These are phyloP conservation scores for Pythium scleroteichum DNA, from an alignment of 352 stramenopile species.

Conservation along the genomic window DNA sequence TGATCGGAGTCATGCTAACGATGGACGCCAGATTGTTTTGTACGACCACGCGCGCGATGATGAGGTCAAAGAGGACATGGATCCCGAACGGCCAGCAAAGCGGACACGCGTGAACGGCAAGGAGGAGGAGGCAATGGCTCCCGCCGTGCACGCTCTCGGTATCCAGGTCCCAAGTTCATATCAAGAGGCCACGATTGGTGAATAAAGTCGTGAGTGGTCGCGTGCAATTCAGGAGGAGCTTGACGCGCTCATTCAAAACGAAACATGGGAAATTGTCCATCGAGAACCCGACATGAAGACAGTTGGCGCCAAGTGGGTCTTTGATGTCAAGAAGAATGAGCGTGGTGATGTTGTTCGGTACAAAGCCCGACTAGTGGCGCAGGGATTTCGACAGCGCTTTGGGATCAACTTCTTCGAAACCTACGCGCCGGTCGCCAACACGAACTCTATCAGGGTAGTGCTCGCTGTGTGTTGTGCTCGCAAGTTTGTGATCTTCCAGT, in stretches of 20 bases:
- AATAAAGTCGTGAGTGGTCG: background rate
- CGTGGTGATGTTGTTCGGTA: conserved; percentile 26
- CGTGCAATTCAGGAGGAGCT: background rate
- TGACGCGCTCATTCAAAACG: background rate
- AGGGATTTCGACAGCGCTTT: conserved; percentile 35
- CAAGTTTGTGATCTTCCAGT: conserved; percentile 31
- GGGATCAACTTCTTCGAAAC: conserved; percentile 24
- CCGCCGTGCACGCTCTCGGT: background rate
- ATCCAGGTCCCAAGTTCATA: background rate
- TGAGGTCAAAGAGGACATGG: too few relatives aligned
- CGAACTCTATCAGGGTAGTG: conserved; percentile 37
- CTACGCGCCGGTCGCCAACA: conserved; percentile 36
- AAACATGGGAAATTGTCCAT: conserved; percentile 5
- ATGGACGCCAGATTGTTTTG: too few relatives aligned
- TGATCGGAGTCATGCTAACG: too few relatives aligned
- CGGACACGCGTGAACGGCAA: background rate
- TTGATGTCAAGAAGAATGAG: conserved; percentile 38
- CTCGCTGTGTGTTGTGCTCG: conserved; percentile 15
- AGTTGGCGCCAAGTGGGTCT: conserved; percentile 38
- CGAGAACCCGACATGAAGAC: conserved; percentile 7
- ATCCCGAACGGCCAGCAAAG: background rate
- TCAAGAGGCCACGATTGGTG: background rate
- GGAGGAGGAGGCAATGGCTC: background rate
- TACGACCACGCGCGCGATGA: too few relatives aligned
- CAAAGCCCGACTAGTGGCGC: conserved; percentile 18